Evolutionary conservation across 177 flowering plant species (phyloP).

Genomic region (Tripterygium wilfordii): DNA sequence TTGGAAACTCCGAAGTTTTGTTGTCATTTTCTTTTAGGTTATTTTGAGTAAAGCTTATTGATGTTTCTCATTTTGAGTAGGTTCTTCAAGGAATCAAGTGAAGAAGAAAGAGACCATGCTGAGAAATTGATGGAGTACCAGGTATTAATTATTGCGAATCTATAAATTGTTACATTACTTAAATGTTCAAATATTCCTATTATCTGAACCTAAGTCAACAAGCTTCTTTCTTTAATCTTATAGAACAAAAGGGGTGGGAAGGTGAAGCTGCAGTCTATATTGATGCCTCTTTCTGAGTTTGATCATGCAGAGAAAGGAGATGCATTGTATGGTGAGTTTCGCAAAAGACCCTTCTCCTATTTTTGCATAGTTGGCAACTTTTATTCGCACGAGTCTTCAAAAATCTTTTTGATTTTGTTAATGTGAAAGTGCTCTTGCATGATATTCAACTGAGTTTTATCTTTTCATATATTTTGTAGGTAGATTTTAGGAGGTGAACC

Average conservation of each 20-base stretch:
- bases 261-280: constrained; percentile 64
- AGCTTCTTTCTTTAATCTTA: neutral
- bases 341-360: too few relatives aligned
- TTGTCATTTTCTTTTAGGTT: neutral
- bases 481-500: too few relatives aligned
- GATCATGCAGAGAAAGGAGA: constrained; percentile 89
- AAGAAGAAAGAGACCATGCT: constrained; percentile 86
- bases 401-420: too few relatives aligned
- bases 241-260: constrained; percentile 90
- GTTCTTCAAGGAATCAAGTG: constrained; percentile 88
- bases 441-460: too few relatives aligned
- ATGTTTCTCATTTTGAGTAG: constrained; percentile 23
- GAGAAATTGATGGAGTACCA: constrained; percentile 93
- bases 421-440: too few relatives aligned
- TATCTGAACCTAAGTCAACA: neutral
- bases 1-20: neutral
- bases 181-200: too few relatives aligned
- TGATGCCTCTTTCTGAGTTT: constrained; percentile 67
- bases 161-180: neutral
- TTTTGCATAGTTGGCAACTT: too few relatives aligned
- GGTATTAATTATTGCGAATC: constrained; percentile 29
- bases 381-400: too few relatives aligned
- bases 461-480: too few relatives aligned
- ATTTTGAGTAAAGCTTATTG: neutral
- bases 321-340: constrained; percentile 72